Conservation (phyloP, 192 early-diverging fungal genomes). For the Coemansia sp. region DNA sequence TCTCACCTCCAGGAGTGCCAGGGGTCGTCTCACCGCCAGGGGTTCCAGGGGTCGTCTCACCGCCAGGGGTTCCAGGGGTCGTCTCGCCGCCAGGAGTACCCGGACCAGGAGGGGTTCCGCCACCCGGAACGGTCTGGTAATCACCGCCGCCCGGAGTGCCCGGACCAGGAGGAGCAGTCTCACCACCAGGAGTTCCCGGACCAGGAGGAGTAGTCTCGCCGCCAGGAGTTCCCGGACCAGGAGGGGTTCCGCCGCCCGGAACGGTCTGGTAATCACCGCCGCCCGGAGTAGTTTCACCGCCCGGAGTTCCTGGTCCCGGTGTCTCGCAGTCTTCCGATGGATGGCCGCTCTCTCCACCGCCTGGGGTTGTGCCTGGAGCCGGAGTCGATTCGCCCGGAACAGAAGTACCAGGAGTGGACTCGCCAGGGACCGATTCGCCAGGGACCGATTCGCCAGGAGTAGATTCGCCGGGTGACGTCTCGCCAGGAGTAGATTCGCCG, state of each 20-base stretch:
- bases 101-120: slow-evolving; percentile 8
- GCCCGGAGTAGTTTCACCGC: not conserved
- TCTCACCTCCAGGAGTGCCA: not conserved
- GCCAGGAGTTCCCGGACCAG: slow-evolving; percentile 16
- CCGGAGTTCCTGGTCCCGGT: not conserved
- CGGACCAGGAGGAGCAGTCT: not conserved
- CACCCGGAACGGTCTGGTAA: slow-evolving; percentile 3
- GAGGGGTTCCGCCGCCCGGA: slow-evolving; percentile 1
- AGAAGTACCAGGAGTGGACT: not conserved
- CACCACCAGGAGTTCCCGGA: slow-evolving; percentile 8
- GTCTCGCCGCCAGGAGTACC: slow-evolving; percentile 13
- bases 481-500: slow-evolving; percentile 17
- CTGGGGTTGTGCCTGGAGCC: not conserved
- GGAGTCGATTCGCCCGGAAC: not conserved
- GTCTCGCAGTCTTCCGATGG: not conserved
- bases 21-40: no score
- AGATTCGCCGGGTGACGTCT: not conserved
- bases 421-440: not conserved
- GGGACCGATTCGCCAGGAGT: slow-evolving; percentile 7
- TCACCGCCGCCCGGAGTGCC: no score
- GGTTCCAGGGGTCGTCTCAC: not conserved
- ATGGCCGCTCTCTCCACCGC: not conserved
- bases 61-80: slow-evolving; percentile 21
- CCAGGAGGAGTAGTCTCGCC: slow-evolving; percentile 14
- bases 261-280: not conserved